phyloP scores from a whole-genome alignment of 2,329 filamentous ascomycete genomes.

The Dactylellina cionopaga region DNA sequence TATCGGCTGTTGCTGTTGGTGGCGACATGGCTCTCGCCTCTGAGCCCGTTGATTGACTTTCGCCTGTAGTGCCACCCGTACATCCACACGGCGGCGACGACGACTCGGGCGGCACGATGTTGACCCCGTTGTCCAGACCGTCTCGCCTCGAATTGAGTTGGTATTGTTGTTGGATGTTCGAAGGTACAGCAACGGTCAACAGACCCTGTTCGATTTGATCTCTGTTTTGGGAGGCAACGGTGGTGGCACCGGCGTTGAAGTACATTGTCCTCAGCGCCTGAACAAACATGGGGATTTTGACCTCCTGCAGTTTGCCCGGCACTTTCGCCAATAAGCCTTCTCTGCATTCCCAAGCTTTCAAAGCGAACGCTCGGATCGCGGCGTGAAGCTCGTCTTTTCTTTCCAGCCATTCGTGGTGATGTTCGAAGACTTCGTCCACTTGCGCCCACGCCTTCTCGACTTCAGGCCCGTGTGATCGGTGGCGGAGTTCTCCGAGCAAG shows the following conservation, averaged over 20 bases:
- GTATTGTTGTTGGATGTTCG: slow-evolving; percentile 4
- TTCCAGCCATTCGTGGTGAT: slow-evolving; percentile 58
- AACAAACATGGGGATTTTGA: slow-evolving; percentile 23
- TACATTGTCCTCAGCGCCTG: slow-evolving; percentile 17
- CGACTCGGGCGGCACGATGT: slow-evolving; percentile 5
- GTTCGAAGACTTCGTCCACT: slow-evolving; percentile 57
- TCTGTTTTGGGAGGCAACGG: not conserved
- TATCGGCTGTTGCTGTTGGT: slow-evolving; percentile 6
- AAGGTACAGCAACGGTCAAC: not conserved
- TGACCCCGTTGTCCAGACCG: not conserved
- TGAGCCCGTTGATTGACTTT: too few relatives aligned
- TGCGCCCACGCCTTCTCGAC: slow-evolving; percentile 57
- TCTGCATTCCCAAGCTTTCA: slow-evolving; percentile 59
- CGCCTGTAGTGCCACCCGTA: slow-evolving; percentile 4
- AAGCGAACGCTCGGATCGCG: slow-evolving; percentile 58
- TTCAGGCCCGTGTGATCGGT: slow-evolving; percentile 56
- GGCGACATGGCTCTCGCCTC: slow-evolving; percentile 14
- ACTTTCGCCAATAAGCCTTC: slow-evolving; percentile 18
- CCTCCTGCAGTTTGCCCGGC: slow-evolving; percentile 2
- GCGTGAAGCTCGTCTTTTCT: slow-evolving; percentile 57
- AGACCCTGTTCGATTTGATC: not conserved
- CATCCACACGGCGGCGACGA: too few relatives aligned
- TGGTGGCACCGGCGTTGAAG: not conserved
- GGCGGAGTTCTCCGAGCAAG: slow-evolving; percentile 58
- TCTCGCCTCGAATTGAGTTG: slow-evolving; percentile 1